Evolutionary conservation across 768 basidiomycete species (phyloP), one percentile per base, ranked within the genome.

Genomic region (Naematelia encephala): DNA sequence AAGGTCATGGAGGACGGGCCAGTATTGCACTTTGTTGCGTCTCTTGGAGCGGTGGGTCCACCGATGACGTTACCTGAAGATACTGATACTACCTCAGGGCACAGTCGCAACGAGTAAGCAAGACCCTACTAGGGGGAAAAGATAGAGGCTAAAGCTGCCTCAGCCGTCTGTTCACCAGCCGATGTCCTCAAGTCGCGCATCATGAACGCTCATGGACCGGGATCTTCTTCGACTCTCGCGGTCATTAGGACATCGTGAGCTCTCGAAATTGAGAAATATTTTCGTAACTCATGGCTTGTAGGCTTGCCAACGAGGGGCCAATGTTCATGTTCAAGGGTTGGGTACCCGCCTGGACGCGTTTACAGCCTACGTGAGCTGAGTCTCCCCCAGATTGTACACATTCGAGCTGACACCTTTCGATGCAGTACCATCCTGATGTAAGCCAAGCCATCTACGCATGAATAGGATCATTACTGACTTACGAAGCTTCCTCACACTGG

Each of bases 1-100:
- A 64, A 75, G 5, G 85, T 87, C 71, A 87, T 93, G 64, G 77
- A 86, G 0, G 91, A 94, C 66, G 91, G 91, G 68, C 90, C 91
- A 52, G 71, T 79, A 21, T 86, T 85, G 57, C 91, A 94, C 72
- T 90, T 91, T 66, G 84, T 87, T 0, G 91, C 91, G 1, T 88
- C 87, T 70, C 87, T 93, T 59, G 88, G 87, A 34, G 90, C 91
- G 48, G 89, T 89, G 72, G 54, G 85, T 59, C 13, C 79, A 13
- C 43, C 56, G 47, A 46, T 26, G 56, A 30, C 26, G 5, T 43
- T 21, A 10, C 19, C 28, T 44, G 12, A 12, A 13, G 51, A 39
- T 19, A 43, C 56, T 44, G 27, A 21, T 44, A 19, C 22, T 45
- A 16, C 12, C 22, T 14, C 42, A 68, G 66, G 68, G 68, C 10